Conservation (phyloP, 768 basidiomycete genomes). For the Pleurotus salmoneostramineus region DNA sequence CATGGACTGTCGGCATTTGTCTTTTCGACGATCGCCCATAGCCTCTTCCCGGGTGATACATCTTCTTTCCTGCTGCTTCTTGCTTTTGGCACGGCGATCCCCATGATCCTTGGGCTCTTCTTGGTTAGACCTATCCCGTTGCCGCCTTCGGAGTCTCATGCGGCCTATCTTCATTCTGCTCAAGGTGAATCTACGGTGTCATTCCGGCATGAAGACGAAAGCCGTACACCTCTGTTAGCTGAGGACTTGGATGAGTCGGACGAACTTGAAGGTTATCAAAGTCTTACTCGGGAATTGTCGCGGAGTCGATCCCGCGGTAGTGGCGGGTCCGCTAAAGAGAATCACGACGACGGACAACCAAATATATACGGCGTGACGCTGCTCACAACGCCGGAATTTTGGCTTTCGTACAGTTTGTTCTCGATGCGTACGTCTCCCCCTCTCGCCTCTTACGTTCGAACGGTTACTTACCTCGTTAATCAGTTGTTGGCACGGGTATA, state of each 20-base stretch:
- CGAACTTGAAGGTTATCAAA: slow-evolving; percentile 10
- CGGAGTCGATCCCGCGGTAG: not conserved
- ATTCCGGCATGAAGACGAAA: slow-evolving; percentile 14
- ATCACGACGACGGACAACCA: slow-evolving; percentile 8
- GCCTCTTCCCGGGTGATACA: slow-evolving; percentile 73
- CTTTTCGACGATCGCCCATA: slow-evolving; percentile 74
- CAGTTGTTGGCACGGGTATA: slow-evolving; percentile 70
- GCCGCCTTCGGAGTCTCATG: slow-evolving; percentile 27
- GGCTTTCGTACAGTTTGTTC: slow-evolving; percentile 40
- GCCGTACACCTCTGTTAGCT: slow-evolving; percentile 7
- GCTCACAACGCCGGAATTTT: slow-evolving; percentile 19
- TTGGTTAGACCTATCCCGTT: slow-evolving; percentile 66
- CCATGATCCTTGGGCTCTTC: slow-evolving; percentile 78
- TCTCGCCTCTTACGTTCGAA: not conserved
- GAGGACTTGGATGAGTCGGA: slow-evolving; percentile 4
- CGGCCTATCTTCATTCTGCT: slow-evolving; percentile 12
- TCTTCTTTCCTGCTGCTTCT: slow-evolving; percentile 75
- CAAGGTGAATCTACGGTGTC: slow-evolving; percentile 4
- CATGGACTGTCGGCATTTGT: slow-evolving; percentile 91
- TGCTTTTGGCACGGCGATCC: slow-evolving; percentile 71
- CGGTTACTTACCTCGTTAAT: not conserved
- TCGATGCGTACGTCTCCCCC: slow-evolving; percentile 45
- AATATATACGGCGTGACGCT: slow-evolving; percentile 20
- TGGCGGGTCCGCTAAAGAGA: not conserved
- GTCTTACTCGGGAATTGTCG: slow-evolving; percentile 3